Conservation (phyloP, 2,329 filamentous ascomycete species). For the Zasmidium cellare region DNA sequence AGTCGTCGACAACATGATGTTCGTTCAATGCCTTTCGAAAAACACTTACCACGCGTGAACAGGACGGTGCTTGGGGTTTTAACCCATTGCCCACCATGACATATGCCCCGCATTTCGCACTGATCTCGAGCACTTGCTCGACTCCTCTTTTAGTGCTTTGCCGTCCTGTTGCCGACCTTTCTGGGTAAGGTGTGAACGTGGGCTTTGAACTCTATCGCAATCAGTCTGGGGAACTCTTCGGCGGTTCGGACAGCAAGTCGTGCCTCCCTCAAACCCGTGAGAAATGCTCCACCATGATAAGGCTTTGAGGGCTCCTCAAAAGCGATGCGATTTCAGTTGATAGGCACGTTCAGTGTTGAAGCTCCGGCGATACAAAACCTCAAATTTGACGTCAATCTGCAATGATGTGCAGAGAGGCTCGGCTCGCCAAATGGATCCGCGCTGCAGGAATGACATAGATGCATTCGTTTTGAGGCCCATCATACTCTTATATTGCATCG, state of each 20-base stretch:
- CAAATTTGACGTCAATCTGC: no score
- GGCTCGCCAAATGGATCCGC: no score
- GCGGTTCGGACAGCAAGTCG: background rate
- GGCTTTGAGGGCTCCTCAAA: no score
- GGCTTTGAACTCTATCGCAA: background rate
- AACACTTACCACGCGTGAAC: background rate
- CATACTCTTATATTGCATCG: no score
- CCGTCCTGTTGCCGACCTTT: conserved; percentile 3
- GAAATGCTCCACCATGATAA: no score
- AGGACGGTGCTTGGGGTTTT: background rate
- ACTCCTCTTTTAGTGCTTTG: conserved; percentile 3
- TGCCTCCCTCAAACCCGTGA: background rate
- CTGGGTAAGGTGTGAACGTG: background rate
- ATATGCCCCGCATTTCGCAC: conserved; percentile 3
- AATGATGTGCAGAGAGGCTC: no score
- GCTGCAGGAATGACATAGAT: no score
- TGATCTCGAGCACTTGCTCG: background rate
- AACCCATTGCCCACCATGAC: background rate
- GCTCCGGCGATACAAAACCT: no score
- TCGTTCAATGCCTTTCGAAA: background rate
- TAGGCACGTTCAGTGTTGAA: no score
- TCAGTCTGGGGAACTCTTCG: background rate
- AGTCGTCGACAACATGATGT: background rate
- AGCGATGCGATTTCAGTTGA: no score
- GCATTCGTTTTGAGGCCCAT: no score